phyloP scores from a whole-genome alignment of 1,284 basidiomycete species.

The Trichosporon sp. region DNA sequence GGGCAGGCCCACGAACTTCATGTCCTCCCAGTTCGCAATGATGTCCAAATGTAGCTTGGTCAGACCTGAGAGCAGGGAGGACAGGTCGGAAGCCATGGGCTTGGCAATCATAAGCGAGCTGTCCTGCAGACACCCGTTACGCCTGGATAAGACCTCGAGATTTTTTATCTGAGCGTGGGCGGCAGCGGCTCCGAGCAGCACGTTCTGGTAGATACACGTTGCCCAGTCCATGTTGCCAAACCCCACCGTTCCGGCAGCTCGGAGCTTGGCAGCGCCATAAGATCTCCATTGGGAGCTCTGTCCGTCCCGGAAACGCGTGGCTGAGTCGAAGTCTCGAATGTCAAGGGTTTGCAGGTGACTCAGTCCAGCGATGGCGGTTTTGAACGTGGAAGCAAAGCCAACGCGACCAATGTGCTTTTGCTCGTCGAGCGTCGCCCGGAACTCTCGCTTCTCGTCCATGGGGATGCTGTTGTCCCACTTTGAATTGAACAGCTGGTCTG shows the following conservation, averaged over 20 bases:
- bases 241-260: too few species aligned
- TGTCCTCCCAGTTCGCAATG: neutral
- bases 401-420: conserved; percentile 21
- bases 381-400: conserved; percentile 1
- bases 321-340: conserved; percentile 57
- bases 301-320: conserved; percentile 27
- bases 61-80: conserved; percentile 13
- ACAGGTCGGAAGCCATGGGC: neutral
- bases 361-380: conserved; percentile 20
- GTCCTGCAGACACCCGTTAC: neutral
- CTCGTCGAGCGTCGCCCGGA: neutral
- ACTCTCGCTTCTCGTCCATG: neutral
- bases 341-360: conserved; percentile 56
- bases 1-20: neutral
- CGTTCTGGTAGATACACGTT: conserved; percentile 17
- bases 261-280: conserved; percentile 7
- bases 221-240: neutral
- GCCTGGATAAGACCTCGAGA: conserved; percentile 22
- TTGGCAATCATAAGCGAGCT: conserved; percentile 12
- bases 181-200: conserved; percentile 8
- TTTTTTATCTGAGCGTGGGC: neutral
- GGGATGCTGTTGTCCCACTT: neutral
- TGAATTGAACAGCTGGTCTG: neutral
- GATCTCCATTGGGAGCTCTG: conserved; percentile 11
- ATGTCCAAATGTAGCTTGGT: conserved; percentile 25